Conservation (phyloP, 2,329 filamentous ascomycete species). For the Fusarium austroafricanum region DNA sequence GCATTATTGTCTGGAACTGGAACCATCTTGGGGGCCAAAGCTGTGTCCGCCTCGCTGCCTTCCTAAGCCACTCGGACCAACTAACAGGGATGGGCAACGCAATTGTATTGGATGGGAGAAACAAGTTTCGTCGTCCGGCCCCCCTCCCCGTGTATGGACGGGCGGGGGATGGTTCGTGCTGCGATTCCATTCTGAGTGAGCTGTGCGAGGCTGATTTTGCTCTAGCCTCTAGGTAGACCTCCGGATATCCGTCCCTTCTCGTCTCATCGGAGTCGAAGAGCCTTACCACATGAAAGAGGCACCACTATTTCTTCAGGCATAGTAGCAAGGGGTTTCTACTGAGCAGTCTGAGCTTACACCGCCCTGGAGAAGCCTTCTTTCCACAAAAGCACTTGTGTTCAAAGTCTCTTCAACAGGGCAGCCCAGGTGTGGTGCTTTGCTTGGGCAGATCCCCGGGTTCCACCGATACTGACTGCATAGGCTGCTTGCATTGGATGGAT, state of each 20-base stretch:
- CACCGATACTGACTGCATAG: slow-evolving; percentile 9
- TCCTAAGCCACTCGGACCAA: slow-evolving; percentile 38
- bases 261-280: neutral
- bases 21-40: slow-evolving; percentile 17
- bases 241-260: neutral
- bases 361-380: neutral
- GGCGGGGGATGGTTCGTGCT: slow-evolving; percentile 15
- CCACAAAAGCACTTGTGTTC: neutral
- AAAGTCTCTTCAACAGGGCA: neutral
- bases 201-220: slow-evolving; percentile 38
- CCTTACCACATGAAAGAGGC: neutral
- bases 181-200: slow-evolving; percentile 38
- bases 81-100: slow-evolving; percentile 26
- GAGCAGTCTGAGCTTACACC: neutral
- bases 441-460: neutral
- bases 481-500: slow-evolving; percentile 18
- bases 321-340: neutral
- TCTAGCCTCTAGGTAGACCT: neutral
- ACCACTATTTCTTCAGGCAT: neutral
- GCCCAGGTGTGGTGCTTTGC: neutral
- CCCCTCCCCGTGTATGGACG: neutral
- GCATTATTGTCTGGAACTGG: slow-evolving; percentile 31
- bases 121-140: slow-evolving; percentile 1
- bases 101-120: slow-evolving; percentile 26
- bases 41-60: slow-evolving; percentile 47